Evolutionary conservation across 2,329 filamentous ascomycete genomes (phyloP).

Genomic region (Aspergillus sojae): DNA sequence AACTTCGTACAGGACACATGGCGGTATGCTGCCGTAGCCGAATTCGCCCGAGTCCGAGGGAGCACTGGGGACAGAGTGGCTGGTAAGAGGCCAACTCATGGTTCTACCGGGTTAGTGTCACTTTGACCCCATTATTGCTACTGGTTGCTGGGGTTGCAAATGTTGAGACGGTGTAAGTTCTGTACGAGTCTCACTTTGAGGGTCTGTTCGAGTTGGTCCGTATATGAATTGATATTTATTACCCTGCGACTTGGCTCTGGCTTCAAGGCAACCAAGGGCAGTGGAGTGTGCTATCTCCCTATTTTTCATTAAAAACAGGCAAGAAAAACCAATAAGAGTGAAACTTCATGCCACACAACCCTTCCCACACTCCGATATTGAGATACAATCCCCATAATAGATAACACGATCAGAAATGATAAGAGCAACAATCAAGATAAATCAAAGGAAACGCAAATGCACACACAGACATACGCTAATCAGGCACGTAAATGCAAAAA

Average conservation of each 20-base stretch:
- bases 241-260: neutral
- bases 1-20: neutral
- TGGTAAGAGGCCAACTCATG: neutral
- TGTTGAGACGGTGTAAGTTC: neutral
- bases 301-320: neutral
- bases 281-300: neutral
- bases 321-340: constrained; percentile 19
- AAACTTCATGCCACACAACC: constrained; percentile 23
- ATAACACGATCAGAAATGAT: neutral
- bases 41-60: neutral
- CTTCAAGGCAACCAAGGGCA: constrained; percentile 3
- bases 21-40: neutral
- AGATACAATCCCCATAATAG: constrained; percentile 6
- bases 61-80: neutral
- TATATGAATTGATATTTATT: constrained; percentile 4
- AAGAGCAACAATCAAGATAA: constrained; percentile 10
- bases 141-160: neutral
- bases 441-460: neutral
- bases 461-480: constrained; percentile 16
- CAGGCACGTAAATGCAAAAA: constrained; percentile 23
- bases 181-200: neutral
- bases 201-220: neutral
- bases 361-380: constrained; percentile 10
- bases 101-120: neutral
- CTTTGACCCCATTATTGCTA: neutral